Evolutionary conservation across 2,329 filamentous ascomycete species (phyloP).

Genomic region (Pyrenochaeta sp.): DNA sequence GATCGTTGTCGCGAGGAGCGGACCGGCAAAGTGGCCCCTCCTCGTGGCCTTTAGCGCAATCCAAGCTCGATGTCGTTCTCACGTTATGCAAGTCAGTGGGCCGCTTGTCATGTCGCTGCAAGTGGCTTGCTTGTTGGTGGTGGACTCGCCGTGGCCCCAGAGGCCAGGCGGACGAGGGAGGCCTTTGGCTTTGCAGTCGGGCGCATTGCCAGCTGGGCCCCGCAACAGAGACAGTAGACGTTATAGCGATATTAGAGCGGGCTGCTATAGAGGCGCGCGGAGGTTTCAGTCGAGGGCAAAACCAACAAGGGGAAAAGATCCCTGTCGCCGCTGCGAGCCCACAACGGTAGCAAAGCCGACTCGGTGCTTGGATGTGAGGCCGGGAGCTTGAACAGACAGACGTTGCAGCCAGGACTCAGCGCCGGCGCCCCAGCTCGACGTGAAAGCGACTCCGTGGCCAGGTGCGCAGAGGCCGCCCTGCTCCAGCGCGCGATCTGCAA

Average conservation of each 20-base stretch:
- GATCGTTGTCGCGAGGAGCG: constrained; percentile 1
- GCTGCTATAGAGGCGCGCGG: constrained; percentile 12
- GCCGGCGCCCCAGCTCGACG: too few relatives aligned
- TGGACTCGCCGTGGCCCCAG: too few relatives aligned
- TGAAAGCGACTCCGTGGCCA: constrained; percentile 2
- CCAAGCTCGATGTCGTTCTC: too few relatives aligned
- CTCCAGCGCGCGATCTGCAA: background rate
- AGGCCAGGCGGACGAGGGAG: too few relatives aligned
- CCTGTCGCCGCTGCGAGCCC: constrained; percentile 3
- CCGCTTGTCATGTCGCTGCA: too few relatives aligned
- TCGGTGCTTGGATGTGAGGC: too few relatives aligned
- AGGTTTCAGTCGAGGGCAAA: constrained; percentile 20
- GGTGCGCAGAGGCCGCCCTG: constrained; percentile 6
- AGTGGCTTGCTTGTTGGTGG: too few relatives aligned
- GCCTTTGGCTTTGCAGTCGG: too few relatives aligned
- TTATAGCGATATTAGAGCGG: constrained; percentile 14
- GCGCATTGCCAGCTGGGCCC: too few relatives aligned
- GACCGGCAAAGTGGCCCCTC: constrained; percentile 1
- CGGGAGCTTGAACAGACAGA: too few relatives aligned
- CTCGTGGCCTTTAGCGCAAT: background rate
- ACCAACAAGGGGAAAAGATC: constrained; percentile 5
- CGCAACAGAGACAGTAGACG: constrained; percentile 19
- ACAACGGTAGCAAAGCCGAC: constrained; percentile 9
- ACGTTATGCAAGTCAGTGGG: background rate
- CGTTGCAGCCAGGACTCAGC: too few relatives aligned